phyloP scores from a whole-genome alignment of 2,329 filamentous ascomycete species.

The Colletotrichum plurivorum region DNA sequence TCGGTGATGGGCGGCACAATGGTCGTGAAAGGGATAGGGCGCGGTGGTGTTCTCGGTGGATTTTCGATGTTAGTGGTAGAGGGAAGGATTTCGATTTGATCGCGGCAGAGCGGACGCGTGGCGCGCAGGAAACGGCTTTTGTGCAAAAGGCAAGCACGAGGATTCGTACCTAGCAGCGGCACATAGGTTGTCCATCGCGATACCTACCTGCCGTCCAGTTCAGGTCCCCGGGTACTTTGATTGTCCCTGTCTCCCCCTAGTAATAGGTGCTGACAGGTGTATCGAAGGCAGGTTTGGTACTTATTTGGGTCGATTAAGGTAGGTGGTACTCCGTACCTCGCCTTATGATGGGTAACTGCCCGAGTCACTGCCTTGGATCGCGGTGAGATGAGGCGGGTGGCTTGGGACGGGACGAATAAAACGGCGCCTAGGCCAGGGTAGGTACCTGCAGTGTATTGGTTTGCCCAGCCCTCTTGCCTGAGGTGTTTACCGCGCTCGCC shows the following conservation, averaged over 20 bases:
- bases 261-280: neutral
- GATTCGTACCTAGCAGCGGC: neutral
- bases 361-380: neutral
- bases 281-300: neutral
- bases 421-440: neutral
- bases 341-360: neutral
- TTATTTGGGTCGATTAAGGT: neutral
- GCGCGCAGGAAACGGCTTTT: slow-evolving; percentile 5
- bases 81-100: slow-evolving; percentile 11
- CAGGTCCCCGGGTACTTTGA: no score
- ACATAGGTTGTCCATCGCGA: no score
- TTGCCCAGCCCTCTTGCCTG: no score
- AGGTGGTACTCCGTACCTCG: no score
- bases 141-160: slow-evolving; percentile 20
- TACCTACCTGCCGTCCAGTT: no score
- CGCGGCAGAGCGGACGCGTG: slow-evolving; percentile 16
- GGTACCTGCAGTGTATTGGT: no score
- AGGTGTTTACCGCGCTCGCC: no score
- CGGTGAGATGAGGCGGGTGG: slow-evolving; percentile 32
- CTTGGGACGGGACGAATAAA: slow-evolving; percentile 16
- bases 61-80: slow-evolving; percentile 7
- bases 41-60: slow-evolving; percentile 23
- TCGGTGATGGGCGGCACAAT: neutral
- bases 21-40: neutral
- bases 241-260: no score